Evolutionary conservation across 306 rosid species (phyloP).

Genomic region (Calophaca sinica): DNA sequence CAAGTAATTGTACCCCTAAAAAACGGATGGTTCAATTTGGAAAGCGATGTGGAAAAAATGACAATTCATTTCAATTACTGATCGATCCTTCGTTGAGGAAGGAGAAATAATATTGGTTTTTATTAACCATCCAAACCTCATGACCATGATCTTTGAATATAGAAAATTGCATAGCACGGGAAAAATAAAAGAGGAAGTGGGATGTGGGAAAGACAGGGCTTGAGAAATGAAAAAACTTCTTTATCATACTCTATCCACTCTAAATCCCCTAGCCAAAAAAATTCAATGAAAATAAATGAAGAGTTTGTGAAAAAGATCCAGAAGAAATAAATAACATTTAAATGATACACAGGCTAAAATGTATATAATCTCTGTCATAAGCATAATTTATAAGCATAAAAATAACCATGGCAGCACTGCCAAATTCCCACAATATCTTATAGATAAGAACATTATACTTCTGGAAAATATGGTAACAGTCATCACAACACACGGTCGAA

Average conservation of each 20-base stretch:
- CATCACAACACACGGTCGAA: conserved; percentile 26
- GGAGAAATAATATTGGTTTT: not conserved
- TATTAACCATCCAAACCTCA: not conserved
- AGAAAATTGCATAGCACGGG: not conserved
- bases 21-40: not conserved
- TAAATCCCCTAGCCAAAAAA: not conserved
- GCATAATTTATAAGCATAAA: not conserved
- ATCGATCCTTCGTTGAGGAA: not conserved
- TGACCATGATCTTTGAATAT: not conserved
- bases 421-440: conserved; percentile 11
- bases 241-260: conserved; percentile 4
- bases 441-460: not conserved
- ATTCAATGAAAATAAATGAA: not conserved
- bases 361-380: not conserved
- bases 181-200: no score
- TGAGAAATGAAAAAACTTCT: not conserved
- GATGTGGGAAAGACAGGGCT: not conserved
- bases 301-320: not conserved
- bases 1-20: not conserved
- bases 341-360: not conserved
- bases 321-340: not conserved
- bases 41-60: not conserved
- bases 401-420: not conserved
- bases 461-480: not conserved
- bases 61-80: not conserved